phyloP scores from a whole-genome alignment of 768 basidiomycete species.

The Tricholoma terreum region DNA sequence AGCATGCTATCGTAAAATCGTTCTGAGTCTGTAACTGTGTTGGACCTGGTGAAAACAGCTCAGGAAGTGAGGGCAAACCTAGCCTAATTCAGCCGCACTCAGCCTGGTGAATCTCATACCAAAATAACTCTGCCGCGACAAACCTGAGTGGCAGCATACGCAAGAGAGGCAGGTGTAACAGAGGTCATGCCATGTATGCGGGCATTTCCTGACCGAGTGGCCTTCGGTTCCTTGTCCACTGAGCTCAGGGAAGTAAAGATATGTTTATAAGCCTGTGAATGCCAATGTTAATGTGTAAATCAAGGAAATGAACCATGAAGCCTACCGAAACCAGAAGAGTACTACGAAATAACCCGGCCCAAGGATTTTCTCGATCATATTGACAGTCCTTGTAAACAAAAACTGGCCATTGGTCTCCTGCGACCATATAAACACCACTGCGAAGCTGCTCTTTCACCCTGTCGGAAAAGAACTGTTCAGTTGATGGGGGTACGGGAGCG shows the following conservation, averaged over 20 bases:
- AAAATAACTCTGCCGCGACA: background rate
- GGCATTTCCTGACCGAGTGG: background rate
- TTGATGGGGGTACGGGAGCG: background rate
- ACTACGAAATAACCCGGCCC: conserved; percentile 5
- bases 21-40: background rate
- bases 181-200: background rate
- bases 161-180: background rate
- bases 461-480: background rate
- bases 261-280: conserved; percentile 6
- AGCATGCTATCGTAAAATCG: background rate
- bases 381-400: conserved; percentile 7
- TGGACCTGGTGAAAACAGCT: background rate
- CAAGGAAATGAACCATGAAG: background rate
- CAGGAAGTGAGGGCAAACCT: background rate
- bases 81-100: background rate
- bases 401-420: conserved; percentile 19
- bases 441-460: conserved; percentile 6
- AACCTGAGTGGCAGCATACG: background rate
- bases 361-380: conserved; percentile 4
- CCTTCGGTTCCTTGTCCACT: conserved; percentile 1
- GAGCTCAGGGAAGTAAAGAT: conserved; percentile 8
- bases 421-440: conserved; percentile 8
- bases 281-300: background rate
- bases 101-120: background rate
- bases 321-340: conserved; percentile 4